phyloP scores from a whole-genome alignment of 2,329 filamentous ascomycete species.

The Diaporthe sp. region DNA sequence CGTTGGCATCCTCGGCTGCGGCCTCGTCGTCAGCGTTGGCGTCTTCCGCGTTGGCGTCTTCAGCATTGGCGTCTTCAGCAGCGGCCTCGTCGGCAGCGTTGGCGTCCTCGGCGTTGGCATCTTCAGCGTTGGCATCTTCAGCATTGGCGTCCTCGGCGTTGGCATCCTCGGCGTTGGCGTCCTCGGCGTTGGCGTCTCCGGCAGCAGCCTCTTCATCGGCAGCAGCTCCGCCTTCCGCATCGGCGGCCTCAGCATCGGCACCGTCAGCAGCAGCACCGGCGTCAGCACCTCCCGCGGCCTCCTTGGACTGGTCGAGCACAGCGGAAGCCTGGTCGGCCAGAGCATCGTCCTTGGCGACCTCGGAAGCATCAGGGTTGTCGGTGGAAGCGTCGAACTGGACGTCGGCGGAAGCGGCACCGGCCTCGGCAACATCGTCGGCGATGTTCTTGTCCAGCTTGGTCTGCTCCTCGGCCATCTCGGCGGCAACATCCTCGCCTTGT shows the following conservation, averaged over 20 bases:
- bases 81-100: not conserved
- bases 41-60: not conserved
- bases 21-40: not conserved
- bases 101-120: not conserved
- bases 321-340: conserved; percentile 19
- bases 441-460: conserved; percentile 63
- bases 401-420: conserved; percentile 58
- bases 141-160: not conserved
- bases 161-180: not conserved
- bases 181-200: not conserved
- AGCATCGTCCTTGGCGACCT: conserved; percentile 18
- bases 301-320: not conserved
- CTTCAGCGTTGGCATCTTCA: not conserved
- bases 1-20: not conserved
- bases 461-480: conserved; percentile 56
- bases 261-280: conserved; percentile 6
- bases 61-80: conserved; percentile 14
- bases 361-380: conserved; percentile 29
- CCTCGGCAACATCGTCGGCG: conserved; percentile 59
- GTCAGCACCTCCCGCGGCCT: not conserved
- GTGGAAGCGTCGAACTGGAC: conserved; percentile 51
- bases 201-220: not conserved
- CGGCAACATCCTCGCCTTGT: conserved; percentile 55
- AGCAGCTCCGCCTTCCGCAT: not conserved
- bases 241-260: not conserved